These are phyloP conservation scores for Aspergillus pseudonomiae DNA, from an alignment of 2,329 filamentous ascomycete species.

Conservation along the genomic window DNA sequence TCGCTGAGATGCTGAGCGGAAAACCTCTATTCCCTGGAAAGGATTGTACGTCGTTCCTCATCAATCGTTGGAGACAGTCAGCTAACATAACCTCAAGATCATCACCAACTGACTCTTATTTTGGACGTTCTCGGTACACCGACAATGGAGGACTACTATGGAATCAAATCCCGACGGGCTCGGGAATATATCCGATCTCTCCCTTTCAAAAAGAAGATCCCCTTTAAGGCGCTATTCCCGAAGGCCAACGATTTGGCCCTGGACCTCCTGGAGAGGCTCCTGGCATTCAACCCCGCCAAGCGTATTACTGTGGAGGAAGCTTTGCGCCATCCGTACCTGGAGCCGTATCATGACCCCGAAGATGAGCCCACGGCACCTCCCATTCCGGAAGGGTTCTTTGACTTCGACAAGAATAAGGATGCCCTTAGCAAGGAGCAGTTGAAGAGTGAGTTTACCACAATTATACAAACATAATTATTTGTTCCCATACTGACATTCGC, in stretches of 20 bases:
- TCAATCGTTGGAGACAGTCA: not conserved
- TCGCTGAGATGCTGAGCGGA: constrained; percentile 98
- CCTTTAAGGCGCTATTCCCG: constrained; percentile 94
- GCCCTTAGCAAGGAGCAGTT: constrained; percentile 96
- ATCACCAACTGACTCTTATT: constrained; percentile 96
- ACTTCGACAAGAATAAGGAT: constrained; percentile 99
- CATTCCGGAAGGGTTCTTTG: constrained; percentile 98
- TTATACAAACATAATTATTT: not conserved
- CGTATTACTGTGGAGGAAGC: constrained; percentile 97
- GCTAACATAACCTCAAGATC: constrained; percentile 60
- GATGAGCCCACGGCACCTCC: constrained; percentile 96
- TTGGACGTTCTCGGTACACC: constrained; percentile 96
- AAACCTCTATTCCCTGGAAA: constrained; percentile 98
- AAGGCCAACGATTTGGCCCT: constrained; percentile 98
- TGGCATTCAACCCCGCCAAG: constrained; percentile 98
- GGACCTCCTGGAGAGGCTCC: constrained; percentile 89
- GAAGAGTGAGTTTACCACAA: constrained; percentile 64
- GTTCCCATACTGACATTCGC: constrained; percentile 16
- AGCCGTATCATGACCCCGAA: constrained; percentile 98
- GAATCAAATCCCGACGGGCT: constrained; percentile 96
- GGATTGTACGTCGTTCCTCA: constrained; percentile 70
- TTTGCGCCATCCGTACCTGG: constrained; percentile 94
- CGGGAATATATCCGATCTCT: constrained; percentile 97
- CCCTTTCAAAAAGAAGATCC: constrained; percentile 99
- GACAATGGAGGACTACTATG: constrained; percentile 99